phyloP scores from a whole-genome alignment of 805 yeast species.

The Hanseniaspora occidentalis region DNA sequence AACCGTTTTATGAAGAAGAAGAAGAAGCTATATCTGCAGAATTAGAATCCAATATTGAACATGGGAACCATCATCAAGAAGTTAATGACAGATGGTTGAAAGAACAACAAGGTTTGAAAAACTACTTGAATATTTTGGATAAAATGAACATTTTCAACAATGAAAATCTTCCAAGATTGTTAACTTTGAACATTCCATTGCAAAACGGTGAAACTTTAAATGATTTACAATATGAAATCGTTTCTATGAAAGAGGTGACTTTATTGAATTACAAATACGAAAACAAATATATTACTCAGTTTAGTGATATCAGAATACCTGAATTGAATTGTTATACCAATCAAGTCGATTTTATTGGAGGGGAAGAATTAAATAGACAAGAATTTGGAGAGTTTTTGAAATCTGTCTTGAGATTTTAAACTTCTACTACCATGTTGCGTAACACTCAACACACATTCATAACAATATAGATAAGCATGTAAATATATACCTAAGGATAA shows the following conservation, averaged over 20 bases:
- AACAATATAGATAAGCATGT: too few relatives aligned
- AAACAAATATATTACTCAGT: constrained; percentile 21
- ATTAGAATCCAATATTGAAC: constrained; percentile 2
- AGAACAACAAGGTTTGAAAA: constrained; percentile 32
- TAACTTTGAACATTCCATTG: constrained; percentile 9
- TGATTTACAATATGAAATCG: constrained; percentile 13
- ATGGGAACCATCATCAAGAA: constrained; percentile 14
- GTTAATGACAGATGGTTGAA: constrained; percentile 25
- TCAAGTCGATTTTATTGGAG: constrained; percentile 20
- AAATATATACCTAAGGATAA: too few relatives aligned
- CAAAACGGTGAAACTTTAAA: background rate
- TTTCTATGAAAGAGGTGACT: constrained; percentile 14
- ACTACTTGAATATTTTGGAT: constrained; percentile 23
- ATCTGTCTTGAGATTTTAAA: constrained; percentile 10
- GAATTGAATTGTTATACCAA: constrained; percentile 16
- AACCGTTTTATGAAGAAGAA: constrained; percentile 1
- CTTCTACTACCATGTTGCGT: too few relatives aligned
- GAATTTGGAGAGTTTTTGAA: constrained; percentile 11
- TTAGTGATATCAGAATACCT: constrained; percentile 20
- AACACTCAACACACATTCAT: too few relatives aligned
- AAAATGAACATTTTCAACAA: constrained; percentile 6
- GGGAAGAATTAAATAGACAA: constrained; percentile 8
- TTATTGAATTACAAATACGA: constrained; percentile 16
- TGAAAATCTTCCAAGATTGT: constrained; percentile 7
- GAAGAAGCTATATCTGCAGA: background rate